Conservation (phyloP, 2,329 filamentous ascomycete genomes). For the Harringtonia lauricola region DNA sequence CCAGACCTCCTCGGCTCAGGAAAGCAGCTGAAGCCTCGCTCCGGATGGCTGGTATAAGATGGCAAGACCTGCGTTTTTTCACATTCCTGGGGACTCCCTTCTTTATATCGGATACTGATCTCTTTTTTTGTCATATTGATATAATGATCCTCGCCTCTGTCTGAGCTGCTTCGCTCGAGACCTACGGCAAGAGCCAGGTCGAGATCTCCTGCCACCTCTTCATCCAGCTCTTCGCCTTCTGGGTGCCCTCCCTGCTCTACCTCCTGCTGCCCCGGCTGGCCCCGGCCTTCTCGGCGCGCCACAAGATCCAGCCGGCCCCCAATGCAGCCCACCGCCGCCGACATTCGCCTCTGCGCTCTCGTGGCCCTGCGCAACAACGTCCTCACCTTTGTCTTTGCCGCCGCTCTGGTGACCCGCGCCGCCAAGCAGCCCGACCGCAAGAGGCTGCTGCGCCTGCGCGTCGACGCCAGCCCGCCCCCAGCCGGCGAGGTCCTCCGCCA, state of each 20-base stretch:
- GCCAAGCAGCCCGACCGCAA: neutral
- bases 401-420: conserved; percentile 7
- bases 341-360: conserved; percentile 30
- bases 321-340: conserved; percentile 33
- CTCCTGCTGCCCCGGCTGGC: conserved; percentile 29
- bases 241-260: conserved; percentile 31
- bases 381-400: conserved; percentile 24
- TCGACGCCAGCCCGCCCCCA: conserved; percentile 26
- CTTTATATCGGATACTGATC: no score
- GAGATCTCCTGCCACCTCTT: conserved; percentile 28
- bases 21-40: no score
- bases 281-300: conserved; percentile 35
- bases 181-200: conserved; percentile 17
- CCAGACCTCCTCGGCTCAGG: no score
- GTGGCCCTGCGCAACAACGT: conserved; percentile 37
- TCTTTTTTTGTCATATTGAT: no score
- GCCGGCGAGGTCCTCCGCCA: conserved; percentile 25
- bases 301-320: conserved; percentile 42
- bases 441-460: conserved; percentile 21
- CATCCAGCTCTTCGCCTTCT: conserved; percentile 33
- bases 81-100: no score
- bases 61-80: no score
- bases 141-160: neutral
- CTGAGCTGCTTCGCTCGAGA: conserved; percentile 13
- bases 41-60: no score